These are phyloP conservation scores for Iris pallida DNA, from an alignment of 116 monocot species.

Conservation along the genomic window DNA sequence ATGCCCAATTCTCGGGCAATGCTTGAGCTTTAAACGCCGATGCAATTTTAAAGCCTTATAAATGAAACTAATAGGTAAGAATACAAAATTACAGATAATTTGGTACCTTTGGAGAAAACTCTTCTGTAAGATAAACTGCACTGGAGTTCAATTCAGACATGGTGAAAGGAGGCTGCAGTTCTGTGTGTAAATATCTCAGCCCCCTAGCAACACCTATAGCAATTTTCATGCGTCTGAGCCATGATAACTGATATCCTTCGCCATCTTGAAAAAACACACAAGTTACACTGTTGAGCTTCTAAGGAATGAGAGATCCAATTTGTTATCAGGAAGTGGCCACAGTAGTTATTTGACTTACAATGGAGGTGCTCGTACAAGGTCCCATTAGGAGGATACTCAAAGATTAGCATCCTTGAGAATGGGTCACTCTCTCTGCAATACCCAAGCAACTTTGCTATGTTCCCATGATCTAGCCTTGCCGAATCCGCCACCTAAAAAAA, in stretches of 20 bases:
- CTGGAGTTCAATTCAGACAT: constrained; percentile 71
- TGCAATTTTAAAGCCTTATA: too few relatives aligned
- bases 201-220: constrained; percentile 68
- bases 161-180: constrained; percentile 71
- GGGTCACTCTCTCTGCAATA: constrained; percentile 78
- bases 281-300: neutral
- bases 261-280: constrained; percentile 48
- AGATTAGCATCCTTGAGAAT: constrained; percentile 89
- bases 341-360: constrained; percentile 44
- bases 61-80: constrained; percentile 37
- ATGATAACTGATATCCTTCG: constrained; percentile 68
- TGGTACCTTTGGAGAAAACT: constrained; percentile 92
- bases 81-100: constrained; percentile 4
- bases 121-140: constrained; percentile 85
- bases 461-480: constrained; percentile 76
- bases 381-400: constrained; percentile 94
- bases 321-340: neutral
- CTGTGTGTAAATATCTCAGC: constrained; percentile 75
- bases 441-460: constrained; percentile 64
- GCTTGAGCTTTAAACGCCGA: too few relatives aligned
- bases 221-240: constrained; percentile 90
- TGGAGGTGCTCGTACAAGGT: constrained; percentile 92
- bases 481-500: constrained; percentile 64
- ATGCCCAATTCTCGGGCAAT: too few relatives aligned
- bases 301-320: neutral